phyloP scores from a whole-genome alignment of 495 filamentous ascomycete genomes.

The Talaromyces liani region DNA sequence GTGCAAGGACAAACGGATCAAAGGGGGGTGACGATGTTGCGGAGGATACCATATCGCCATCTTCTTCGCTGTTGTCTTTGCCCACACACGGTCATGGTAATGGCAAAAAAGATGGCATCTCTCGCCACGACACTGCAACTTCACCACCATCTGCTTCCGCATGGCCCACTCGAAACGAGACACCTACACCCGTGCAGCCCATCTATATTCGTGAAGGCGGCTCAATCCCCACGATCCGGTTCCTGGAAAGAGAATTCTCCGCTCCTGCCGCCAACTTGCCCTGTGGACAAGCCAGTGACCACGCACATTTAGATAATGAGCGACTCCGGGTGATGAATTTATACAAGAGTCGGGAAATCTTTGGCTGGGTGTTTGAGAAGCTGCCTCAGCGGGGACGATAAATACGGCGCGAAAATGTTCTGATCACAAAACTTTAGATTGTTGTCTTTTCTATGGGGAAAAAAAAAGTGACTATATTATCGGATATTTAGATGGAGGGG shows the following conservation, averaged over 20 bases:
- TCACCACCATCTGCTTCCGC: not conserved
- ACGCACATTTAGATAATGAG: slow-evolving; percentile 93
- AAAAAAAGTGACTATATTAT: not conserved
- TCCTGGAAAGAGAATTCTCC: slow-evolving; percentile 89
- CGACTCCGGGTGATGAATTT: slow-evolving; percentile 78
- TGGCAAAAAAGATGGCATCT: not conserved
- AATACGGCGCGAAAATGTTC: not conserved
- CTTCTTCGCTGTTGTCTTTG: not conserved
- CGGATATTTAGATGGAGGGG: not conserved
- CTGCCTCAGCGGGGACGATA: slow-evolving; percentile 36
- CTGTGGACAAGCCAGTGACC: slow-evolving; percentile 91
- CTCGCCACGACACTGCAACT: not conserved
- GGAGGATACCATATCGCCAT: slow-evolving; percentile 8
- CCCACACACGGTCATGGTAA: not conserved
- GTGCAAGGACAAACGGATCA: not conserved
- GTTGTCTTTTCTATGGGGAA: not conserved
- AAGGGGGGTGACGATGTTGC: slow-evolving; percentile 23
- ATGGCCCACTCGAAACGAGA: not conserved
- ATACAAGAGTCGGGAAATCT: slow-evolving; percentile 86
- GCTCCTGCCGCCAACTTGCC: slow-evolving; percentile 91
- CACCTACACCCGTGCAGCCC: slow-evolving; percentile 22
- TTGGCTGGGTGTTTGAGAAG: slow-evolving; percentile 73
- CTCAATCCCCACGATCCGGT: slow-evolving; percentile 85
- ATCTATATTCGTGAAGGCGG: slow-evolving; percentile 95
- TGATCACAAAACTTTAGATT: not conserved